Base-by-base conservation (phyloP, 129 eudicot genomes). In the Saussurea involucrata region DNA sequence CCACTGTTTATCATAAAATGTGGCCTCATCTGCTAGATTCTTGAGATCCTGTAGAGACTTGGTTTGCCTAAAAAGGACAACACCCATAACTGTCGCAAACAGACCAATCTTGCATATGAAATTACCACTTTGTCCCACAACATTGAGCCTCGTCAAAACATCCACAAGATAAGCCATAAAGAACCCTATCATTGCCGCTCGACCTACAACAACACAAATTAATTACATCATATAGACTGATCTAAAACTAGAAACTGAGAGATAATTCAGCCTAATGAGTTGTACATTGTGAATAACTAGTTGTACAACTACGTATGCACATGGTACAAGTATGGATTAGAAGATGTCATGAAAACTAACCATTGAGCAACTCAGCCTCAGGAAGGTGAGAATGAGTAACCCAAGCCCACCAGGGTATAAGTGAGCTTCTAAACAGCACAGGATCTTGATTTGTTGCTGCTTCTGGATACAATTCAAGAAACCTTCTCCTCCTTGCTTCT, bases 161-260 rank as follows among this genome's bases (percentile, higher is more conserved):
- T 91, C 97, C 85, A 91, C 93, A 55, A 81, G 6, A 71, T 88
- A 87, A 25, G 84, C 86, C 90, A 85, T 85, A 75, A 91, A 91
- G 74, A 91, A 91, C 71, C 93, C 96, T 17, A 86, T 77, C 96
- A 90, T 88, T 66, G 91, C 93, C 63, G 93, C 93, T 61, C 93
- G 85, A 42, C 96, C 93, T 88, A 57, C 69, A 85, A 42, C 55
- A 40, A 22, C 20, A 37, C 32, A 34, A 37, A 68, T 7, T 37
- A 8, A 37, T 8, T 0, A 42, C 11, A 29, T 67, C 33, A 69
- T 1, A 31, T 40, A 17, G 17, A 75, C 27, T 21, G 44, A 25
- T 79, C 5, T n/a, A 6, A 36, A 37, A 74, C 22, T 55, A 34
- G 33, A 68, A 67, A 76, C 53, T 8, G 58, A 4, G 79, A 7